phyloP scores from a whole-genome alignment of 352 stramenopile species.

The Phytophthora quininea region DNA sequence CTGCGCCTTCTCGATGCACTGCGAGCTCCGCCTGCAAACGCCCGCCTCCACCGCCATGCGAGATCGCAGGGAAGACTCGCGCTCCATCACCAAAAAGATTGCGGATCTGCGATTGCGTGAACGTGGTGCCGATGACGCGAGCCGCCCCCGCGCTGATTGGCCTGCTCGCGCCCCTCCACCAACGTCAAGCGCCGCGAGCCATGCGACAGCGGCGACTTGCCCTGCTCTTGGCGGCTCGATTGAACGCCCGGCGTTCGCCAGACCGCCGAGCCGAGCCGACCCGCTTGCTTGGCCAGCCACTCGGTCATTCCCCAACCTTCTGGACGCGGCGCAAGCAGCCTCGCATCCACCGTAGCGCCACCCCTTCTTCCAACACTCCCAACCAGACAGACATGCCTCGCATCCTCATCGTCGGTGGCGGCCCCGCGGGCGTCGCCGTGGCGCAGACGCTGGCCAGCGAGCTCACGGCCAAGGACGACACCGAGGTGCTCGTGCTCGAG shows the following conservation, averaged over 20 bases:
- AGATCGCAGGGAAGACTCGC: neutral
- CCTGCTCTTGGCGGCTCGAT: conserved; percentile 15
- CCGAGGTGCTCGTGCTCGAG: conserved; percentile 57
- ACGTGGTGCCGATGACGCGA: conserved; percentile 10
- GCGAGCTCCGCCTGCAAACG: neutral
- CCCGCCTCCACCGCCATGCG: neutral
- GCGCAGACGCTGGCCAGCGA: conserved; percentile 43
- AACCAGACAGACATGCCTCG: conserved; percentile 34
- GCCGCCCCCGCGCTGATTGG: conserved; percentile 6
- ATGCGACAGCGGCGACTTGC: conserved; percentile 8
- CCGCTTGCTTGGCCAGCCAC: neutral
- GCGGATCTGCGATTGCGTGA: conserved; percentile 23
- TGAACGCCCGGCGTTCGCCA: neutral
- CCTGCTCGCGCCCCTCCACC: neutral
- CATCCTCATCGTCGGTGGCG: conserved; percentile 63
- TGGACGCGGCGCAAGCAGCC: conserved; percentile 11
- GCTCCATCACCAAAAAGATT: conserved; percentile 3
- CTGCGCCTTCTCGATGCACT: neutral
- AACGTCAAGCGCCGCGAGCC: neutral
- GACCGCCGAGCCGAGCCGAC: no score
- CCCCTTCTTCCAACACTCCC: neutral
- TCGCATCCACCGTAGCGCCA: conserved; percentile 1
- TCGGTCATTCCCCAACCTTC: conserved; percentile 27
- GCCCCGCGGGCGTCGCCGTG: conserved; percentile 47
- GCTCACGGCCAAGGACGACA: conserved; percentile 41